A percentile compares a stretch with the other conserved stretches of the same genome.
phyloP scores from a whole-genome alignment of 2,329 filamentous ascomycete species.

The Pseudocercospora crystallina region DNA sequence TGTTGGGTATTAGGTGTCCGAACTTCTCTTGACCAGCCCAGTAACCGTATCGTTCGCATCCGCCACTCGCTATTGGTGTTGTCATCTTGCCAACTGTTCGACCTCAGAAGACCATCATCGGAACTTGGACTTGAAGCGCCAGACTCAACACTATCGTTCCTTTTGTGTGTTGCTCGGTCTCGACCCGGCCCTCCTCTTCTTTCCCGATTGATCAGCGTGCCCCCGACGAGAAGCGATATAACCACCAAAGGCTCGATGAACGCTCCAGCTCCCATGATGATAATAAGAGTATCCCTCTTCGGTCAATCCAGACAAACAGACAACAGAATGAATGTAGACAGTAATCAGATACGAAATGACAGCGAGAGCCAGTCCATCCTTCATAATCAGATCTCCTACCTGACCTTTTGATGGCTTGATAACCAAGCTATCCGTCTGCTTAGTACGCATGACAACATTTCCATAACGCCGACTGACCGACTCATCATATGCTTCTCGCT shows the following conservation, averaged over 20 bases:
- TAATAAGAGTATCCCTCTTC: neutral
- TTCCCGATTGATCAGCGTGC: slow-evolving; percentile 62
- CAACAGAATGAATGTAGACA: too few species aligned
- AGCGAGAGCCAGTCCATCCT: too few species aligned
- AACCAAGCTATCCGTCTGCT: too few species aligned
- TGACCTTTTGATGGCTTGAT: too few species aligned
- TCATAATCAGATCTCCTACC: too few species aligned
- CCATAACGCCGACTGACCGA: too few species aligned
- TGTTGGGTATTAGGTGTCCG: slow-evolving; percentile 61
- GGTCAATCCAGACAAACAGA: too few species aligned
- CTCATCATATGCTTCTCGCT: too few species aligned
- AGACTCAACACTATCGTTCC: slow-evolving; percentile 39
- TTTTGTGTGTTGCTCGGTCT: slow-evolving; percentile 1
- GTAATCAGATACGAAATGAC: too few species aligned
- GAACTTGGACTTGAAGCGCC: slow-evolving; percentile 39
- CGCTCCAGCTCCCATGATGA: slow-evolving; percentile 56
- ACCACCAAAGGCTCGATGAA: slow-evolving; percentile 64
- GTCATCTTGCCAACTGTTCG: slow-evolving; percentile 25
- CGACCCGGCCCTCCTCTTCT: neutral
- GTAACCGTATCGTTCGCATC: slow-evolving; percentile 49
- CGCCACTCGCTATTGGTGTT: slow-evolving; percentile 42
- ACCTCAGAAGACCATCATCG: slow-evolving; percentile 38
- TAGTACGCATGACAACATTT: too few species aligned
- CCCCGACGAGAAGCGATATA: slow-evolving; percentile 58
- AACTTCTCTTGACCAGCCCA: slow-evolving; percentile 50